Evolutionary conservation across 2,329 filamentous ascomycete genomes (phyloP).

Genomic region (Fusarium sp.): DNA sequence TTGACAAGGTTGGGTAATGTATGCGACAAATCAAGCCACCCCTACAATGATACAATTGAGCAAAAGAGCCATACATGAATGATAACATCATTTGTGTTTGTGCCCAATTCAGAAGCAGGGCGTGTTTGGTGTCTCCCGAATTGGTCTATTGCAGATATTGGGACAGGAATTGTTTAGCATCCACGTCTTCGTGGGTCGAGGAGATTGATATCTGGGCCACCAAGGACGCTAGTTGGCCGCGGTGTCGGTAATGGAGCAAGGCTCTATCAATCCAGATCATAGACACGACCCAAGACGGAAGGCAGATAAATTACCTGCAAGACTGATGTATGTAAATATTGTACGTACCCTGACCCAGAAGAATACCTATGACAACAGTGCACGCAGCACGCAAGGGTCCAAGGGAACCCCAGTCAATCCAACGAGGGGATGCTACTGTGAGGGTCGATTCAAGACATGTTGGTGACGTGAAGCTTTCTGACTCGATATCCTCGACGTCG

Average conservation of each 20-base stretch:
- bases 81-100: not conserved
- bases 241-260: slow-evolving; percentile 40
- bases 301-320: slow-evolving; percentile 11
- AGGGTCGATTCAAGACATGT: not conserved
- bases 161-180: slow-evolving; percentile 41
- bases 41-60: not conserved
- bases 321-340: not conserved
- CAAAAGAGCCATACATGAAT: slow-evolving; percentile 7
- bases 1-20: slow-evolving; percentile 21
- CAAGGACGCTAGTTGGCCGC: slow-evolving; percentile 37
- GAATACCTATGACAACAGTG: slow-evolving; percentile 3
- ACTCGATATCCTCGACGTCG: slow-evolving; percentile 6
- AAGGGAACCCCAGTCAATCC: not conserved
- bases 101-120: not conserved
- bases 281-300: slow-evolving; percentile 22
- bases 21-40: slow-evolving; percentile 15
- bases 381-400: not conserved
- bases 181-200: slow-evolving; percentile 17
- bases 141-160: slow-evolving; percentile 39
- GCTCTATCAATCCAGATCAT: slow-evolving; percentile 24
- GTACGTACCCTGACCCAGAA: not conserved
- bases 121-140: slow-evolving; percentile 27
- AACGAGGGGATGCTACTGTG: not conserved
- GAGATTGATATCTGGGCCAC: slow-evolving; percentile 14
- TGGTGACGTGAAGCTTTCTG: not conserved